Evolutionary conservation across 441 rosid genomes (phyloP).

Genomic region (Gossypium davidsonii): DNA sequence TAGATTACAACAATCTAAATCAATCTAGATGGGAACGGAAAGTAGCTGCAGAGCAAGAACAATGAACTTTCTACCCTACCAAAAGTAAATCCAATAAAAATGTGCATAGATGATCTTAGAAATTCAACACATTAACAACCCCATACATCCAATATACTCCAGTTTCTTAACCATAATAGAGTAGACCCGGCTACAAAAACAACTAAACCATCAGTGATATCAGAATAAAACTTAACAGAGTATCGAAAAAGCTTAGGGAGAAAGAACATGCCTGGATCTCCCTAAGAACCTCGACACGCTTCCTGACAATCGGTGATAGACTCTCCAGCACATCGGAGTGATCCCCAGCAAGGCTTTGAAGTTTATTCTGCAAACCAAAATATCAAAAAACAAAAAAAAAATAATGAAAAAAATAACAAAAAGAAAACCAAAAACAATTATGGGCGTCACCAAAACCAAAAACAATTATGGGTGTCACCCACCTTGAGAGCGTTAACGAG

Average conservation of each 20-base stretch:
- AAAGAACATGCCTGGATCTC: slow-evolving; percentile 61
- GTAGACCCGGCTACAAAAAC: background rate
- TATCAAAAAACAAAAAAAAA: background rate
- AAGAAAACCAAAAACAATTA: background rate
- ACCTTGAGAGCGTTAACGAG: slow-evolving; percentile 71
- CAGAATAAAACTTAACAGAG: background rate
- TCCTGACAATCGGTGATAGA: slow-evolving; percentile 45
- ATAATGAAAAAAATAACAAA: background rate
- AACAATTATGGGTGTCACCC: background rate
- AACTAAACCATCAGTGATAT: background rate
- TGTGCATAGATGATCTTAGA: background rate
- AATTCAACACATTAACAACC: background rate
- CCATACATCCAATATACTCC: background rate
- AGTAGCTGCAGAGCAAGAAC: background rate
- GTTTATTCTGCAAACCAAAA: slow-evolving; percentile 50
- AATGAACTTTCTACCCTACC: background rate
- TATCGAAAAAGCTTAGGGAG: background rate
- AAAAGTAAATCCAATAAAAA: background rate
- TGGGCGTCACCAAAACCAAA: slow-evolving; percentile 8
- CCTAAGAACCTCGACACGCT: slow-evolving; percentile 77
- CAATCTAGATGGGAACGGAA: background rate
- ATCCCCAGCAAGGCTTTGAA: slow-evolving; percentile 72
- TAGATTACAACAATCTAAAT: background rate
- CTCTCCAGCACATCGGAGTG: slow-evolving; percentile 63
- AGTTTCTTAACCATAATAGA: background rate